Base-by-base conservation (phyloP, 2,329 filamentous ascomycete genomes). In the Fusarium devonianum region DNA sequence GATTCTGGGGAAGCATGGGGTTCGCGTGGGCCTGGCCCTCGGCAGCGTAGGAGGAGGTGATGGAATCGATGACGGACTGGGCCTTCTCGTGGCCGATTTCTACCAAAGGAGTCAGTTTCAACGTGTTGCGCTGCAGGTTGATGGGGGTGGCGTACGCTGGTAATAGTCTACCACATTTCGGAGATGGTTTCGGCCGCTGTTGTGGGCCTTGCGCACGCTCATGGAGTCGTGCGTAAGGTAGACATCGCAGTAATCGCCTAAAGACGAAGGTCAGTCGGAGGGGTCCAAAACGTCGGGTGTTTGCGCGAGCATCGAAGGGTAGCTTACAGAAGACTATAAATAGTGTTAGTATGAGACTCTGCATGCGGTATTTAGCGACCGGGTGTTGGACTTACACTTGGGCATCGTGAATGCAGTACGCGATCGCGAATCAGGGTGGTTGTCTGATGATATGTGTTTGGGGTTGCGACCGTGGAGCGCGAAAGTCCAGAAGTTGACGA, bases 181-280 rank as follows among this genome's bases (percentile, higher is more conserved):
- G 57, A 99, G 78, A 71, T 99, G 94, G 78, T 99, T 99, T 67
- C 93, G 86, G 56, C 94, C 94, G 71, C 86, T 89, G 80, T 99
- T 99, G 76, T 99, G 94, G 38, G 94, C 94, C 79, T 97, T 97
- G 67, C 94, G 92, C 75, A 99, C 94, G 76, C 92, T 96, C 93
- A 97, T 97, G 34, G 92, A 96, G 82, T 99, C 94, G 83, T 99
- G 94, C 63, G 94, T 99, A 66, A 99, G 89, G 83, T 99, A 99
- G 74, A 99, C 94, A 88, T 99, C 94, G 84, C 94, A 99, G 77
- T 99, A 99, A 75, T 99, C 94, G 82, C 92, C 74, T 76, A 29
- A 41, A 13, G 17, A 16, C 75, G 81, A 41, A 49, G 56, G 53
- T 67, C 41, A 67, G 62, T 52, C 19, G 22, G 58, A 48, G 48